Base-by-base conservation (phyloP, 2,329 filamentous ascomycete species). In the Aspergillus sp. region DNA sequence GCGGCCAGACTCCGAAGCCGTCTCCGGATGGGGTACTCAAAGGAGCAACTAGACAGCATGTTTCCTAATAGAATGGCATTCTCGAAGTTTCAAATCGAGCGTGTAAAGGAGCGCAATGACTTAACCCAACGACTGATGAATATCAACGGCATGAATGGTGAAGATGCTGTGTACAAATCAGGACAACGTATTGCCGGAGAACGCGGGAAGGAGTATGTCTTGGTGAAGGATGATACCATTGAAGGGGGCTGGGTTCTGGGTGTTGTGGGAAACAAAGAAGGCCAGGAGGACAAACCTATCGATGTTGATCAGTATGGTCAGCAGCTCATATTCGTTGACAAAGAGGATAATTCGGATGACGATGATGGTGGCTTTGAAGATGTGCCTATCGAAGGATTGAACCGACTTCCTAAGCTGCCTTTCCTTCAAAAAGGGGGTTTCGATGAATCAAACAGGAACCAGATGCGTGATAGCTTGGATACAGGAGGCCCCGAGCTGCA, bases 61-160 rank as follows among this genome's bases (percentile, higher is more conserved):
- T 99, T 99, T 73, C 94, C 95, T 0, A 90, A 99, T 73, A 87
- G 95, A 25, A 97, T 99, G 92, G 95, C 90, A 0, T 99, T 99
- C 72, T 97, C 93, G 1, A 89, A 84, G 62, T 99, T 99, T 71
- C 95, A 99, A 76, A 96, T 99, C 60, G 95, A 98, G 73, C 84
- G 95, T 60, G 96, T 98, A 10, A 87, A 85, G 66, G 94, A 99
- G 78, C 84, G 96, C 53, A 99, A 99, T 70, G 90, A 96, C 64
- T 83, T 99, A 30, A 99, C 96, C 0, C 95, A 99, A 73, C 85
- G 94, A 41, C 80, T 99, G 59, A 99, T 99, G 95, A 87, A 91
- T 68, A 86, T 99, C 68, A 92, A 94, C 68, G 94, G 93, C 38
- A 96, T 96, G 91, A 89, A 88, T 19, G 88, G 86, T 17, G 86